A percentile compares a stretch with the other conserved stretches of the same genome.
Evolutionary conservation across 1,284 basidiomycete genomes (phyloP).

Genomic region (Malassezia cuniculi): DNA sequence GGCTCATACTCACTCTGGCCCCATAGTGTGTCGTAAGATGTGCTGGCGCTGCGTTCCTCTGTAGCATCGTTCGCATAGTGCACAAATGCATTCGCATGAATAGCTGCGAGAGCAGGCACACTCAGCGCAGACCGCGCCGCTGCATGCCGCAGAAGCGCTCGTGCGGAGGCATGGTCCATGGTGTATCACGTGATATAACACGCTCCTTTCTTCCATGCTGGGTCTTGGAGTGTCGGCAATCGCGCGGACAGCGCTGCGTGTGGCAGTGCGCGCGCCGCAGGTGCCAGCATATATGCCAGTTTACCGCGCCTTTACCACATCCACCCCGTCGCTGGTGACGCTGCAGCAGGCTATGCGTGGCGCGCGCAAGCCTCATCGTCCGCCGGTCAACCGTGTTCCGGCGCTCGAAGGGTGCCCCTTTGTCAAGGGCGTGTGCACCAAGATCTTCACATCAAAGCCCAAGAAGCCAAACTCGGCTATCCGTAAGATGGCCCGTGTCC

Average conservation of each 20-base stretch:
- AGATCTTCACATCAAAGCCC: constrained; percentile 54
- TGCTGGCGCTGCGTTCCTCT: too few species aligned
- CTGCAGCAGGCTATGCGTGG: constrained; percentile 42
- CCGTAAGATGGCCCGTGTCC: constrained; percentile 88
- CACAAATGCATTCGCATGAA: background rate
- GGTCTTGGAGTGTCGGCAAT: too few species aligned
- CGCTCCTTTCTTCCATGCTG: constrained; percentile 35
- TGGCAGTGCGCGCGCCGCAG: too few species aligned
- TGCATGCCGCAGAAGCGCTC: constrained; percentile 1
- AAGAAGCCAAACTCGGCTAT: constrained; percentile 99
- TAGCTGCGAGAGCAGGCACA: background rate
- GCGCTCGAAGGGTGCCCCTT: constrained; percentile 39
- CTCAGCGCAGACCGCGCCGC: background rate
- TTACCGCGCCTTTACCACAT: constrained; percentile 34
- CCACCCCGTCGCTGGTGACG: constrained; percentile 22
- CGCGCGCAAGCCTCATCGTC: constrained; percentile 36
- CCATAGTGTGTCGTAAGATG: too few species aligned
- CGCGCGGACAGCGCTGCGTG: too few species aligned
- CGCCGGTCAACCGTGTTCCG: constrained; percentile 44
- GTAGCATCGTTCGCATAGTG: too few species aligned
- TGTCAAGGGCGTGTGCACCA: constrained; percentile 43
- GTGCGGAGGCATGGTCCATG: background rate
- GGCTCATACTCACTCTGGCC: too few species aligned
- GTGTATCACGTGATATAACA: constrained; percentile 45
- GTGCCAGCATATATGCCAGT: background rate